phyloP scores from a whole-genome alignment of 2,329 filamentous ascomycete genomes.

The Rhynchosporium graminicola region DNA sequence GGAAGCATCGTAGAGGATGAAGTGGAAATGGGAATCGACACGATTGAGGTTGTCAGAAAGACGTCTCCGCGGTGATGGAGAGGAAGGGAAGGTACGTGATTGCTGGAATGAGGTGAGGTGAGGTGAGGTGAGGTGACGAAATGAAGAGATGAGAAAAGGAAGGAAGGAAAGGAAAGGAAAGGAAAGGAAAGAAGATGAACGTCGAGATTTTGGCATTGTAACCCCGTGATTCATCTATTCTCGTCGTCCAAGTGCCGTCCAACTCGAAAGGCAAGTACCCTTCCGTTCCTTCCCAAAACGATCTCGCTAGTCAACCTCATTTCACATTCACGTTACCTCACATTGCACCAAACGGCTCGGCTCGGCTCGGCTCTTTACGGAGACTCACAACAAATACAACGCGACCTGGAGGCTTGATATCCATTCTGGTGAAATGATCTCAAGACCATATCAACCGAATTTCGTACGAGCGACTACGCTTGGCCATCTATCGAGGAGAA shows the following conservation, averaged over 20 bases:
- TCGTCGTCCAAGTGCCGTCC: too few relatives aligned
- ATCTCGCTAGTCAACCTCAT: background rate
- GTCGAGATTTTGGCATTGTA: background rate
- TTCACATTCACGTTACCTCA: background rate
- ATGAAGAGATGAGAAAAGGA: background rate
- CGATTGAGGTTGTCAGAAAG: background rate
- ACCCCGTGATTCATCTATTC: background rate
- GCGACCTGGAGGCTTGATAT: too few relatives aligned
- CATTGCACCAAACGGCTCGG: background rate
- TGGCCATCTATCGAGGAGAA: background rate
- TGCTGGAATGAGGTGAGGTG: too few relatives aligned
- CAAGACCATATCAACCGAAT: too few relatives aligned
- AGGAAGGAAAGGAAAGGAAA: background rate
- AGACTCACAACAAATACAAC: too few relatives aligned
- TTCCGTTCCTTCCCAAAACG: background rate
- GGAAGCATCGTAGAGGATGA: background rate
- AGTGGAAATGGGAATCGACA: background rate
- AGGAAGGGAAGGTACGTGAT: too few relatives aligned
- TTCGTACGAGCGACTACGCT: too few relatives aligned
- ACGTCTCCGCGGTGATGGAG: background rate
- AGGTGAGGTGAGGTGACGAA: background rate
- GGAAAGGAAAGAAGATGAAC: background rate
- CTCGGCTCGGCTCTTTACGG: too few relatives aligned
- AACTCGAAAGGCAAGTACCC: slow-evolving; percentile 4
- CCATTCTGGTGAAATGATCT: too few relatives aligned